Evolutionary conservation across 495 filamentous ascomycete genomes (phyloP), one percentile per base, ranked within the genome.

Genomic region (Halenospora varia): DNA sequence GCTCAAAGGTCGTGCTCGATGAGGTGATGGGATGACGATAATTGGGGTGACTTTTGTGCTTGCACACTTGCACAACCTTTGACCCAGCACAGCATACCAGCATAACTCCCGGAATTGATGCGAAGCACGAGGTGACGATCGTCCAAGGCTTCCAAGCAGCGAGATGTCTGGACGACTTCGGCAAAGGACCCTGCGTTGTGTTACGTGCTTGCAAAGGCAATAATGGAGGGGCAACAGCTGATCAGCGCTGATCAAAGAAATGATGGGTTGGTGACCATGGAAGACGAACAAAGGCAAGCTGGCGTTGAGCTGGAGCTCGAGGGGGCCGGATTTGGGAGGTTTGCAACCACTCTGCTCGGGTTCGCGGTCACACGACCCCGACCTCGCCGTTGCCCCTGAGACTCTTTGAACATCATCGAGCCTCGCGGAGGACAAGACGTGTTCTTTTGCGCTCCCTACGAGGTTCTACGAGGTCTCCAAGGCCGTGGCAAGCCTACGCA

Each of bases 351-450:
- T 35, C 29, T 35, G 29, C 4, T 51, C 47, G 25, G 45, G 39
- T 41, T 42, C 25, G 24, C 18, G 39, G 56, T 59, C 56, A 40
- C 25, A 40, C 25, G 56, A 59, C 57, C 57, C 19, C 29, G 13
- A 35, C 29, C 4, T 35, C 29, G 29, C 29, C 29, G 29, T 35
- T 35, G 29, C 29, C 29, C 10, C 23, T 29, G 22, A 53, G 49
- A 46, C 48, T 35, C 23, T 15, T 13, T 51, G 1, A 26, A 8
- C 19, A 51, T 26, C 19, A 24, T 6, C 29, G 13, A 13, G 29
- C 4, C 4, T 4, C 29, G 13, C 29, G 29, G 13, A 13, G 29
- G 29, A 35, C 29, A 35, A 35, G 29, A 4, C 13, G 29, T 35
- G 4, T 13, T 35, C 13, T 35, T 35, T 35, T n/a, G n/a, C n/a